Percentiles rank a stretch among this genome's conserved stretches.
Evolutionary conservation across 2,329 filamentous ascomycete species (phyloP).

Genomic region (Claviceps sp.): DNA sequence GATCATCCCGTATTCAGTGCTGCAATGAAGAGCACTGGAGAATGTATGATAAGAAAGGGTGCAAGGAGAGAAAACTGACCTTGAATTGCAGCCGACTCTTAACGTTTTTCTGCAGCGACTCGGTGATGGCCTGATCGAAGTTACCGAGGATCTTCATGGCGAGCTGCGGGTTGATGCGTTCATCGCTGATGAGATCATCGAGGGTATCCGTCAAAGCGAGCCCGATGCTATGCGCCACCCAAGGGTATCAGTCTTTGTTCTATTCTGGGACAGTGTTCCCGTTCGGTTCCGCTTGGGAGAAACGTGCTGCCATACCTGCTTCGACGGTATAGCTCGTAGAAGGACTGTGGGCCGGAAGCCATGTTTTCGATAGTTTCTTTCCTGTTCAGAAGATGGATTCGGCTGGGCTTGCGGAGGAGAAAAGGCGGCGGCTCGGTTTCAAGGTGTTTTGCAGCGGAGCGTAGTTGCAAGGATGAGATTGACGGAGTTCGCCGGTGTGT

Average conservation of each 20-base stretch:
- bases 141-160: constrained; percentile 96
- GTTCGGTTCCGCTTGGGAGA: background rate
- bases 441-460: background rate
- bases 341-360: constrained; percentile 40
- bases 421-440: background rate
- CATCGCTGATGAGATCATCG: constrained; percentile 87
- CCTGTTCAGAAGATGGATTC: background rate
- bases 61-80: constrained; percentile 36
- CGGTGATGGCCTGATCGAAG: constrained; percentile 87
- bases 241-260: background rate
- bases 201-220: constrained; percentile 90
- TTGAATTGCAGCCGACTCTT: constrained; percentile 89
- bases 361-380: constrained; percentile 17
- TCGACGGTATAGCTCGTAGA: constrained; percentile 94
- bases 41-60: too few species aligned
- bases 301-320: constrained; percentile 60
- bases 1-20: background rate
- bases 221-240: constrained; percentile 56
- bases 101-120: constrained; percentile 83
- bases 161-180: constrained; percentile 91
- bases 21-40: background rate
- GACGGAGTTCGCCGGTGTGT: background rate
- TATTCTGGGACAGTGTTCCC: background rate
- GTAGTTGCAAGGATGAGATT: constrained; percentile 1
- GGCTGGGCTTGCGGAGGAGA: background rate